Percentiles rank a stretch among this genome's conserved stretches.
These are phyloP conservation scores for Atkinsonella hypoxylon DNA, from an alignment of 2,329 filamentous ascomycete genomes.

Conservation along the genomic window DNA sequence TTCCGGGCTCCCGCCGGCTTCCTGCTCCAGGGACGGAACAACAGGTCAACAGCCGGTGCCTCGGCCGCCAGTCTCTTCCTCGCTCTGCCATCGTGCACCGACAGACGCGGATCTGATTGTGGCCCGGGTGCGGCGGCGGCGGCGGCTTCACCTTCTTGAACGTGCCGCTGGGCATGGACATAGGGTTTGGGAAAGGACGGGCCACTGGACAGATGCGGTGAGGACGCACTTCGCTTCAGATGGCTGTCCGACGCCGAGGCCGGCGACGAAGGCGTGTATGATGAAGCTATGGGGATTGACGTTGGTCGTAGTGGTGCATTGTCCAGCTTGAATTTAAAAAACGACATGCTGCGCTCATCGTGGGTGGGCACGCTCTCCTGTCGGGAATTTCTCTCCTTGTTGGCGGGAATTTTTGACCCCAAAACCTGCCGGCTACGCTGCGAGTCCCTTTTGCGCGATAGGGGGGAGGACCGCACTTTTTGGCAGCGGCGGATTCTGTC, in stretches of 20 bases:
- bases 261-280: neutral
- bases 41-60: neutral
- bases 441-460: no score
- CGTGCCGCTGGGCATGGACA: neutral
- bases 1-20: neutral
- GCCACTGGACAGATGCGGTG: neutral
- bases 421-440: no score
- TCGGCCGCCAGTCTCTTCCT: neutral
- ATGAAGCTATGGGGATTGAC: slow-evolving; percentile 1
- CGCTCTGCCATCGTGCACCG: neutral
- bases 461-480: no score
- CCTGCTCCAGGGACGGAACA: slow-evolving; percentile 3
- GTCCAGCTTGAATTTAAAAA: slow-evolving; percentile 7
- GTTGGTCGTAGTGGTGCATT: neutral
- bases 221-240: neutral
- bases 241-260: neutral
- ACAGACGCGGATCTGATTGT: neutral
- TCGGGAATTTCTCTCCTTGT: neutral
- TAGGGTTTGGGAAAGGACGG: neutral
- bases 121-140: neutral
- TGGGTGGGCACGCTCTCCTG: neutral
- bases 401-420: neutral
- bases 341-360: slow-evolving; percentile 6
- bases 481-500: no score
- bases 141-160: neutral